Evolutionary conservation across 2,329 filamentous ascomycete species (phyloP).

Genomic region (Cladosporium sp.): DNA sequence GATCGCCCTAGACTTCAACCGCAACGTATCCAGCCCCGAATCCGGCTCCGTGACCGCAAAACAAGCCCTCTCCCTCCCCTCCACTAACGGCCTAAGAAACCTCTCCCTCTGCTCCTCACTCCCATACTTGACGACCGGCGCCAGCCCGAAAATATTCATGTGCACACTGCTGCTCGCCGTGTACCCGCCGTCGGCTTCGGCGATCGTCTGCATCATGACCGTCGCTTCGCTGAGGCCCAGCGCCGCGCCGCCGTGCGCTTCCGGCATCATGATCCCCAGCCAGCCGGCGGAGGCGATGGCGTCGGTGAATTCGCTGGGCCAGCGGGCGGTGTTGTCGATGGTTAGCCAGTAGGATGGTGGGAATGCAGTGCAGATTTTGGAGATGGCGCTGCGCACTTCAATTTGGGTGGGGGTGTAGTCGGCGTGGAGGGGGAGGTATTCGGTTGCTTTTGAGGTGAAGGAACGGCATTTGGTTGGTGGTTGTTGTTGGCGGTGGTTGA

Average conservation of each 20-base stretch:
- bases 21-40: conserved; percentile 41
- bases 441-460: conserved; percentile 20
- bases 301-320: conserved; percentile 39
- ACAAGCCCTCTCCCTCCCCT: conserved; percentile 38
- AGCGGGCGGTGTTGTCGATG: conserved; percentile 35
- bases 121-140: conserved; percentile 43
- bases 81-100: conserved; percentile 38
- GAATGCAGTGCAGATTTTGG: conserved; percentile 41
- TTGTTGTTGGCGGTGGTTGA: neutral
- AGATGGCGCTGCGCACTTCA: conserved; percentile 41
- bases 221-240: conserved; percentile 41
- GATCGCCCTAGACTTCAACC: conserved; percentile 35
- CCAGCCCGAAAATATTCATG: conserved; percentile 47
- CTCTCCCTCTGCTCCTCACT: conserved; percentile 39
- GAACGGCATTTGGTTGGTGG: too few species aligned
- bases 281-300: conserved; percentile 41
- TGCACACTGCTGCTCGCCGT: conserved; percentile 41
- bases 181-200: conserved; percentile 43
- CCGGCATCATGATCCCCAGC: conserved; percentile 44
- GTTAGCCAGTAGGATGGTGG: conserved; percentile 41
- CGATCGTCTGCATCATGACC: conserved; percentile 47
- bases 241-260: conserved; percentile 39
- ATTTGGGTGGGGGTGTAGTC: conserved; percentile 40
- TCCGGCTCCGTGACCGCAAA: conserved; percentile 43
- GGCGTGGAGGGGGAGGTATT: conserved; percentile 28